Conservation (phyloP, 345 rosid species). For the Erysimum cheiranthoides region DNA sequence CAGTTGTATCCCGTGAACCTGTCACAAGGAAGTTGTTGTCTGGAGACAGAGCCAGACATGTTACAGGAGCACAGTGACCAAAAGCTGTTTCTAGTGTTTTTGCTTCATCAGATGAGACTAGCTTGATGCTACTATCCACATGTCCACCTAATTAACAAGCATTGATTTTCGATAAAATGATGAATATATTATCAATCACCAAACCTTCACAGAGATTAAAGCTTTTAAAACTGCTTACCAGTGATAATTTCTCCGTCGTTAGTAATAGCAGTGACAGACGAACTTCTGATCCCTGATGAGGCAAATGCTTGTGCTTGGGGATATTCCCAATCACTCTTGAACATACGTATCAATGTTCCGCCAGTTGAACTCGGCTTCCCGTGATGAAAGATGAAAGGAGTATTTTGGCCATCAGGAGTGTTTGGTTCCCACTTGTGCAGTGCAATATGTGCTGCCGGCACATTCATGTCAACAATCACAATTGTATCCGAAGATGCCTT, state of each 20-base stretch:
- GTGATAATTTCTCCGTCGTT: slow-evolving; percentile 78
- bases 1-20: slow-evolving; percentile 92
- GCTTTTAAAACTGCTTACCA: slow-evolving; percentile 51
- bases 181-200: slow-evolving; percentile 20
- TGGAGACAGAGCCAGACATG: slow-evolving; percentile 88
- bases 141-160: slow-evolving; percentile 68
- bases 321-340: slow-evolving; percentile 82
- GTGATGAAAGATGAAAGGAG: slow-evolving; percentile 91
- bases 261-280: slow-evolving; percentile 77
- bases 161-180: neutral
- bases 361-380: slow-evolving; percentile 70
- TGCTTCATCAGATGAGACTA: slow-evolving; percentile 85
- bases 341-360: slow-evolving; percentile 82
- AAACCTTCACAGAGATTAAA: slow-evolving; percentile 26
- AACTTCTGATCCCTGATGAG: slow-evolving; percentile 74
- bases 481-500: slow-evolving; percentile 80
- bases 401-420: slow-evolving; percentile 85
- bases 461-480: slow-evolving; percentile 73
- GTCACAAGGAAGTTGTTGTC: slow-evolving; percentile 83
- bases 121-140: slow-evolving; percentile 84
- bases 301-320: slow-evolving; percentile 92
- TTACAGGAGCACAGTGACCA: slow-evolving; percentile 96
- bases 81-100: slow-evolving; percentile 80
- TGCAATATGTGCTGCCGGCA: slow-evolving; percentile 87
- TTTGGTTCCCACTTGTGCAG: slow-evolving; percentile 94